Evolutionary conservation across 2,329 filamentous ascomycete genomes (phyloP).

Genomic region (Blumeria graminis): DNA sequence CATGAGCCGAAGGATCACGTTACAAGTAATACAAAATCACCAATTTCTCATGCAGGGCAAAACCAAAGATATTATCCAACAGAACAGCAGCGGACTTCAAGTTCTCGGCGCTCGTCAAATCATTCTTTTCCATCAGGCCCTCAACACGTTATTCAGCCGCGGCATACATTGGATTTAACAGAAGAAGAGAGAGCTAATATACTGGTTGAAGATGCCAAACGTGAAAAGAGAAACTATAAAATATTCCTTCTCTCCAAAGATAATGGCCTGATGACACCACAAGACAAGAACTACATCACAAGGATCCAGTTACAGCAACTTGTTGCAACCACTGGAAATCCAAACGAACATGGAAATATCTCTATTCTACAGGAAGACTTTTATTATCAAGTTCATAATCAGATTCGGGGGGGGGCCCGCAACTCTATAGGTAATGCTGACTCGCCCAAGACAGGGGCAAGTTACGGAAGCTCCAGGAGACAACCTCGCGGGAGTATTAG

Average conservation of each 20-base stretch:
- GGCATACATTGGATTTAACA: constrained; percentile 52
- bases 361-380: constrained; percentile 77
- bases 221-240: constrained; percentile 94
- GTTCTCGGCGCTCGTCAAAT: constrained; percentile 37
- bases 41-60: constrained; percentile 54
- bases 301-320: constrained; percentile 93
- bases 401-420: constrained; percentile 71
- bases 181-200: constrained; percentile 69
- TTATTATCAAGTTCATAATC: constrained; percentile 93
- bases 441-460: constrained; percentile 78
- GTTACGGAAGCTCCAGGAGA: constrained; percentile 49
- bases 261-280: constrained; percentile 94
- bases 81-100: too few species aligned
- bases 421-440: constrained; percentile 83
- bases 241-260: constrained; percentile 82
- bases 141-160: constrained; percentile 36
- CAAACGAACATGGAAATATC: constrained; percentile 57
- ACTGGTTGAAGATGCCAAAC: constrained; percentile 73
- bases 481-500: constrained; percentile 74
- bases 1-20: constrained; percentile 10
- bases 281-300: constrained; percentile 98
- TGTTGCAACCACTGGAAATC: constrained; percentile 72
- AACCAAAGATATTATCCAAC: constrained; percentile 19
- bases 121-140: constrained; percentile 15
- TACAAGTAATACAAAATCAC: constrained; percentile 22